Evolutionary conservation across 805 yeast species (phyloP), one percentile per base, ranked within the genome.

Genomic region (Saturnispora halmiae): DNA sequence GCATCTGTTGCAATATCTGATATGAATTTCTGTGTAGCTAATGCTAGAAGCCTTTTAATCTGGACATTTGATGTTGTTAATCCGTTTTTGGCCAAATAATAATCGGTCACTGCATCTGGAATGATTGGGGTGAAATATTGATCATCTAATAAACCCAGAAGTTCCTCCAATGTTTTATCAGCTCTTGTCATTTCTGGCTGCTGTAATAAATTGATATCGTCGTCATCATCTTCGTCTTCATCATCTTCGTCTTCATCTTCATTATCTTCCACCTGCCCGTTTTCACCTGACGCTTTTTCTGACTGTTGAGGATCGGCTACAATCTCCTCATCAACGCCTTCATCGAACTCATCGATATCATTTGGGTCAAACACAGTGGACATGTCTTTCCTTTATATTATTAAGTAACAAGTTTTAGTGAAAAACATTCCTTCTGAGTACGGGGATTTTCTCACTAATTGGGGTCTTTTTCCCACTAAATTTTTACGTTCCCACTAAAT

Each of bases 1-100:
- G 98, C 96, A 56, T 92, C 97, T 13, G 87, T 85, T 1, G 98
- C 96, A 24, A 92, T 79, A 58, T 92, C 98, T 46, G 88, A 77
- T 21, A 92, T 73, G 58, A 92, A 92, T 56, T 92, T 92, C 55
- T 94, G 98, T 0, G 98, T 92, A 1, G 98, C 97, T 42, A 92
- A 66, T 0, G 97, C 96, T 36, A 92, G 66, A 28, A 92, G 65
- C 40, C 97, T 69, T 59, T 87, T 88, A 43, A 83, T 76, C 43
- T 87, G 72, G 11, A 75, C 64, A 56, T 90, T 95, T 30, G 80
- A 70, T 21, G 92, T 76, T 44, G 79, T 81, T 52, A 92, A 79
- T 8, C 55, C 55, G 21, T 41, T 40, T 31, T 47, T 51, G 19
- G 85, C 75, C 39, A 90, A 63, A 53, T 90, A 92, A 58, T 87